phyloP scores from a whole-genome alignment of 2,329 filamentous ascomycete species.

The Talaromyces funiculosus region DNA sequence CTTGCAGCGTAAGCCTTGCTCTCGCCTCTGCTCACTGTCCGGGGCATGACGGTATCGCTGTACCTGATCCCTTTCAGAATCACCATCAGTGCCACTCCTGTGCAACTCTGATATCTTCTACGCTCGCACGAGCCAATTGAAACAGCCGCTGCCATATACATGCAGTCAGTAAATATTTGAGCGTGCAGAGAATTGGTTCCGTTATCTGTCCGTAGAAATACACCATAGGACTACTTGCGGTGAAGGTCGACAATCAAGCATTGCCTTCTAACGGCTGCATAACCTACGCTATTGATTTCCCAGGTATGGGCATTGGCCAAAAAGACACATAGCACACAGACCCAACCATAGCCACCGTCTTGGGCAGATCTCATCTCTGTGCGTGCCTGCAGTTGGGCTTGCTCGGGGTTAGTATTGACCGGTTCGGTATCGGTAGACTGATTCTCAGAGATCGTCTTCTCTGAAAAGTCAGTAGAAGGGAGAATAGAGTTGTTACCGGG shows the following conservation, averaged over 20 bases:
- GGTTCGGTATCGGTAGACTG: not conserved
- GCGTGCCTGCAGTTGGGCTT: not conserved
- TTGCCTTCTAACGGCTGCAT: not conserved
- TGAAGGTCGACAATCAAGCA: not conserved
- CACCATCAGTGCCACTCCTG: not conserved
- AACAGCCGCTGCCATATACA: constrained; percentile 3
- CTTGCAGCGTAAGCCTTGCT: not conserved
- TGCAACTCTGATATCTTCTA: constrained; percentile 1
- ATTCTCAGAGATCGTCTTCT: not conserved
- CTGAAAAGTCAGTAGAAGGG: not conserved
- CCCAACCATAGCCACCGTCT: constrained; percentile 59
- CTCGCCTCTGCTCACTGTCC: not conserved
- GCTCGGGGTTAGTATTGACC: not conserved
- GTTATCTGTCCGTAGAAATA: constrained; percentile 45
- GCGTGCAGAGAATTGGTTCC: not conserved
- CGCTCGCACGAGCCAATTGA: constrained; percentile 4
- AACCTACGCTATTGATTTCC: constrained; percentile 60
- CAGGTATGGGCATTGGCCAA: constrained; percentile 66
- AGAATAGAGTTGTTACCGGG: not conserved
- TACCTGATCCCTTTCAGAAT: not conserved
- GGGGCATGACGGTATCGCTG: not conserved
- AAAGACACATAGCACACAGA: constrained; percentile 51
- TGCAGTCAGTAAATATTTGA: not conserved
- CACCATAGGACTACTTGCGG: constrained; percentile 44
- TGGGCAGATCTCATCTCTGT: constrained; percentile 23